phyloP scores from a whole-genome alignment of 1,139 yeast genomes.

The Waltiozyma sp. region DNA sequence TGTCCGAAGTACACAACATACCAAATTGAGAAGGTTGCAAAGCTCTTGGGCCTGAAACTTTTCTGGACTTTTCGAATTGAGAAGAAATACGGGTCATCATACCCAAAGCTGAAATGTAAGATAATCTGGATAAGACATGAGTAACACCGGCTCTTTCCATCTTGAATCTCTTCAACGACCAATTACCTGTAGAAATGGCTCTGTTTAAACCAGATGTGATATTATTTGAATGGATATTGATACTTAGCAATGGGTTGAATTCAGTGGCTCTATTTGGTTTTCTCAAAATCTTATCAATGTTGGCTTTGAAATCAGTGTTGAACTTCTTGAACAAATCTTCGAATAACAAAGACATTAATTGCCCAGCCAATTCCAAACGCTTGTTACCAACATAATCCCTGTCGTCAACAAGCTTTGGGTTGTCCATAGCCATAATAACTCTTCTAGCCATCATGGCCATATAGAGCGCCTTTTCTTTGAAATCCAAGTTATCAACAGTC shows the following conservation, averaged over 20 bases:
- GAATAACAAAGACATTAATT: constrained; percentile 83
- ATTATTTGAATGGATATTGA: constrained; percentile 83
- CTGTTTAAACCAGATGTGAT: constrained; percentile 91
- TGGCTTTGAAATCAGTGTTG: constrained; percentile 86
- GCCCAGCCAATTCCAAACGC: constrained; percentile 95
- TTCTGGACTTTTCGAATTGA: constrained; percentile 94
- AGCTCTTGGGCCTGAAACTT: constrained; percentile 98
- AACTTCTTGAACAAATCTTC: constrained; percentile 96
- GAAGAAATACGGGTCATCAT: constrained; percentile 99
- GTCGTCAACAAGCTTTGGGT: constrained; percentile 93
- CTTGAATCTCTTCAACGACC: constrained; percentile 97
- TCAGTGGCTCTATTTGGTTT: constrained; percentile 93
- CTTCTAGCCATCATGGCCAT: constrained; percentile 95
- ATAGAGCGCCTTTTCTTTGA: constrained; percentile 88
- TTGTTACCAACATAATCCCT: constrained; percentile 98
- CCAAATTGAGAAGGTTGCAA: constrained; percentile 98
- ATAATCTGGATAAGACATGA: constrained; percentile 81
- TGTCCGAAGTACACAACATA: constrained; percentile 97
- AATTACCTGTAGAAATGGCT: constrained; percentile 96
- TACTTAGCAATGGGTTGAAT: constrained; percentile 83
- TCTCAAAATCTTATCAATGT: constrained; percentile 84
- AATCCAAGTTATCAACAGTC: constrained; percentile 75
- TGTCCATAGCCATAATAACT: constrained; percentile 89
- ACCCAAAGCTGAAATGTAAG: constrained; percentile 91
- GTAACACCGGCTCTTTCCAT: constrained; percentile 99